Percentiles rank a stretch among this genome's conserved stretches.
Evolutionary conservation across 805 yeast species (phyloP).

Genomic region (Maudiozyma saulgeensis): DNA sequence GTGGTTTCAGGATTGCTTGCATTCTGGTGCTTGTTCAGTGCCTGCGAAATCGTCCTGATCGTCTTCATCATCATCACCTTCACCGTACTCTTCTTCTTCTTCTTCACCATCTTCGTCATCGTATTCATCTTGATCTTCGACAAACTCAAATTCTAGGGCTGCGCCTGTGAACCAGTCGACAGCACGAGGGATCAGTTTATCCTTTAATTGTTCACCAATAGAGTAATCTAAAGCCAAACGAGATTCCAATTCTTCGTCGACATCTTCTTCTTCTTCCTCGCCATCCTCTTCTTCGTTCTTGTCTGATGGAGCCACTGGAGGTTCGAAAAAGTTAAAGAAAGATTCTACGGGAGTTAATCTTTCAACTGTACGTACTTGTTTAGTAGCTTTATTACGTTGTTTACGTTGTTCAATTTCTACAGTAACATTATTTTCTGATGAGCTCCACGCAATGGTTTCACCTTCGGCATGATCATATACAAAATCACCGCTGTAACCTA

Average conservation of each 20-base stretch:
- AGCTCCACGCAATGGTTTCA: slow-evolving; percentile 68
- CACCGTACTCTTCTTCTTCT: slow-evolving; percentile 57
- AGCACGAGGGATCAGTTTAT: slow-evolving; percentile 90
- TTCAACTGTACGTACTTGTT: slow-evolving; percentile 92
- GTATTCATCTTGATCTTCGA: slow-evolving; percentile 51
- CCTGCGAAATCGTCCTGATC: slow-evolving; percentile 30
- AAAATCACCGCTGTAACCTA: slow-evolving; percentile 91
- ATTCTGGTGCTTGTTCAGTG: slow-evolving; percentile 63
- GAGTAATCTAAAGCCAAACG: slow-evolving; percentile 88
- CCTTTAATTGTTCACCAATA: slow-evolving; percentile 92
- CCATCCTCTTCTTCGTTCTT: slow-evolving; percentile 41
- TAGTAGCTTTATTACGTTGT: slow-evolving; percentile 93
- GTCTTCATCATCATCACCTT: slow-evolving; percentile 39
- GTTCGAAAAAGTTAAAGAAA: slow-evolving; percentile 90
- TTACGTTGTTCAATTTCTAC: slow-evolving; percentile 85
- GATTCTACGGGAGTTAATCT: slow-evolving; percentile 90
- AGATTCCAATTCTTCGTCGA: slow-evolving; percentile 68
- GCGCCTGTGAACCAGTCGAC: slow-evolving; percentile 98
- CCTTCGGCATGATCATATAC: slow-evolving; percentile 97
- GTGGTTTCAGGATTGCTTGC: slow-evolving; percentile 40
- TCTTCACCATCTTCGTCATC: slow-evolving; percentile 53
- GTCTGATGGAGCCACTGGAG: slow-evolving; percentile 65
- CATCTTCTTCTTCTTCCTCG: slow-evolving; percentile 45
- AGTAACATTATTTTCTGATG: slow-evolving; percentile 71
- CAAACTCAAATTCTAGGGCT: slow-evolving; percentile 70